phyloP scores from a whole-genome alignment of 257 asterid species.

The Osmanthus fragrans region DNA sequence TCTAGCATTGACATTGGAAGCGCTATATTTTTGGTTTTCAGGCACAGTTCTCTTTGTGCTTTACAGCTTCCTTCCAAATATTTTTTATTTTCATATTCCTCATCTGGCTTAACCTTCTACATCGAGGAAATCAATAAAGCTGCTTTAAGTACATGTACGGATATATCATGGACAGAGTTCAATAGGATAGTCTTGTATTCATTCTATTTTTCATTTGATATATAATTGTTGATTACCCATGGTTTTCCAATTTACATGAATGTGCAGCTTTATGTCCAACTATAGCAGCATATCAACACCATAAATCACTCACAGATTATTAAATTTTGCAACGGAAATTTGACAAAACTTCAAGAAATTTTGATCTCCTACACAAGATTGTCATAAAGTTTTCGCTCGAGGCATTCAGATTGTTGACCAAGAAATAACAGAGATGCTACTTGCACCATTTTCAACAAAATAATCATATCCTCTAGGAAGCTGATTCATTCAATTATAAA shows the following conservation, averaged over 20 bases:
- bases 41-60: background rate
- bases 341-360: background rate
- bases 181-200: background rate
- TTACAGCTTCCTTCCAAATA: background rate
- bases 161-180: background rate
- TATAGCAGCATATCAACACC: background rate
- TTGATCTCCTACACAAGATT: background rate
- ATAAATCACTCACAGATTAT: background rate
- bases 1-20: constrained; percentile 1
- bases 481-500: no score
- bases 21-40: background rate
- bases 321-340: background rate
- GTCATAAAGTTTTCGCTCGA: background rate
- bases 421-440: background rate
- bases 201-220: background rate
- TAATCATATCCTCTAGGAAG: no score
- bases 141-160: background rate
- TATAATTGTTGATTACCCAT: no score
- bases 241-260: background rate
- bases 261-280: background rate
- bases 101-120: background rate
- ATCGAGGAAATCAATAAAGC: background rate
- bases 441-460: background rate
- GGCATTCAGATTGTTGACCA: background rate
- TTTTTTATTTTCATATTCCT: background rate